These are phyloP conservation scores for Brachypodium distachyon DNA, from an alignment of 202 grass and related monocot genomes.

Conservation along the genomic window DNA sequence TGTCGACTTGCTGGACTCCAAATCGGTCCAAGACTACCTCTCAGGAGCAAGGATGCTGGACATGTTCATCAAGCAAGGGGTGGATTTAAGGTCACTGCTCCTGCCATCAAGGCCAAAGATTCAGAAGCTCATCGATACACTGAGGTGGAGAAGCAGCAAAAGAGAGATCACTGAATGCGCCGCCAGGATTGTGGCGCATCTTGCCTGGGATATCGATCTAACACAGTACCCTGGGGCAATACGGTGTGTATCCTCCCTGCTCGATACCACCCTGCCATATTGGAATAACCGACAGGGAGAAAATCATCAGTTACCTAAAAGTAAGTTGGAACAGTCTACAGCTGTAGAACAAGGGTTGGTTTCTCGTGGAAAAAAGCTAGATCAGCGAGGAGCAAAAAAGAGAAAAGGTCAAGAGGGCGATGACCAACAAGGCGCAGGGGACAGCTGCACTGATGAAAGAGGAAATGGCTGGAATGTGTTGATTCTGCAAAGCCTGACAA, in stretches of 20 bases:
- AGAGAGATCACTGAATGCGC: not conserved
- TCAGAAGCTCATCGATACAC: constrained; percentile 2
- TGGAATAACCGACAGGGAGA: not conserved
- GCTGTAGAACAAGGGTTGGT: not conserved
- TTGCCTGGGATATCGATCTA: not conserved
- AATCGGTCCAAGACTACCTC: not conserved
- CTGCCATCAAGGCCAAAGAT: constrained; percentile 1
- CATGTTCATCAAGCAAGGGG: not conserved
- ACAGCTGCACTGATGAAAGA: not conserved
- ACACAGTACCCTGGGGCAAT: not conserved
- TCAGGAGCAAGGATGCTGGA: not conserved
- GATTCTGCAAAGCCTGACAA: not conserved
- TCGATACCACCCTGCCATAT: not conserved
- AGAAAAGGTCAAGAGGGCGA: too few relatives aligned
- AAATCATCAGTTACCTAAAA: not conserved
- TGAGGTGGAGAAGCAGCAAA: not conserved
- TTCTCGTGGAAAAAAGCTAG: not conserved
- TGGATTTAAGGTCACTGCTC: not conserved
- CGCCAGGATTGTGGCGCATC: not conserved
- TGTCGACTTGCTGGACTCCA: not conserved
- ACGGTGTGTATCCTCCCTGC: not conserved
- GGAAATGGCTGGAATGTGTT: not conserved
- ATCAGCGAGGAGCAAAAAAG: not conserved
- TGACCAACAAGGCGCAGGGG: not conserved
- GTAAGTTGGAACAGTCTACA: not conserved